These are phyloP conservation scores for Stagonosporopsis vannaccii DNA, from an alignment of 2,329 filamentous ascomycete species.

Conservation along the genomic window DNA sequence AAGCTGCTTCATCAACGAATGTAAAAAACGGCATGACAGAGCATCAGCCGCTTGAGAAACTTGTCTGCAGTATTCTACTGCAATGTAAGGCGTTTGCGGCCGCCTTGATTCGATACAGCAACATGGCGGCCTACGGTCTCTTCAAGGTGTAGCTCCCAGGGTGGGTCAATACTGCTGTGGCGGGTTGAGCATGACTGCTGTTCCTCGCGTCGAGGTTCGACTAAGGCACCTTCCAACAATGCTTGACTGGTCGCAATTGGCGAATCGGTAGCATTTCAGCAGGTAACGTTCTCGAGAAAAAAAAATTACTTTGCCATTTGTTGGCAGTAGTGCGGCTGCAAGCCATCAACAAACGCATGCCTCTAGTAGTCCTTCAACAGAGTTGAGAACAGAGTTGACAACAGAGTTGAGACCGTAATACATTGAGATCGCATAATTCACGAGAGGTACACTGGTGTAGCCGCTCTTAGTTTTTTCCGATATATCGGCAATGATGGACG, in stretches of 20 bases:
- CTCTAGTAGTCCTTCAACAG: not conserved
- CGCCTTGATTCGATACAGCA: not conserved
- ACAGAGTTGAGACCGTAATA: not conserved
- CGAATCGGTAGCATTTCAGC: not conserved
- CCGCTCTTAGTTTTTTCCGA: not conserved
- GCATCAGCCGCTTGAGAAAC: not conserved
- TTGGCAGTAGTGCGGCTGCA: not conserved
- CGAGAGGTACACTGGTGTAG: not conserved
- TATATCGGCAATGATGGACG: not conserved
- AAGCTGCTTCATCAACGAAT: not conserved
- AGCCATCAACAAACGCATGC: not conserved
- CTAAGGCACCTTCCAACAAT: not conserved
- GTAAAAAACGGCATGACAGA: not conserved
- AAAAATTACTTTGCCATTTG: not conserved
- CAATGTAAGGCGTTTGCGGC: not conserved
- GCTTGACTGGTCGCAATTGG: conserved; percentile 1
- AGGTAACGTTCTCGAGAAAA: not conserved
- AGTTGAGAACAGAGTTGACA: not conserved
- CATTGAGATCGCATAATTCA: not conserved
- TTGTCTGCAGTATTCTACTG: not conserved
- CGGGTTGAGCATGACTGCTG: not conserved
- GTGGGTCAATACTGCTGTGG: not conserved
- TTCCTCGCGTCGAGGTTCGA: not conserved
- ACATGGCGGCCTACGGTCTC: not conserved
- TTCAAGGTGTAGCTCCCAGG: not conserved